Percentiles rank a stretch among this genome's conserved stretches.
Conservation (phyloP, 352 stramenopile genomes). For the Pythium periplocum region DNA sequence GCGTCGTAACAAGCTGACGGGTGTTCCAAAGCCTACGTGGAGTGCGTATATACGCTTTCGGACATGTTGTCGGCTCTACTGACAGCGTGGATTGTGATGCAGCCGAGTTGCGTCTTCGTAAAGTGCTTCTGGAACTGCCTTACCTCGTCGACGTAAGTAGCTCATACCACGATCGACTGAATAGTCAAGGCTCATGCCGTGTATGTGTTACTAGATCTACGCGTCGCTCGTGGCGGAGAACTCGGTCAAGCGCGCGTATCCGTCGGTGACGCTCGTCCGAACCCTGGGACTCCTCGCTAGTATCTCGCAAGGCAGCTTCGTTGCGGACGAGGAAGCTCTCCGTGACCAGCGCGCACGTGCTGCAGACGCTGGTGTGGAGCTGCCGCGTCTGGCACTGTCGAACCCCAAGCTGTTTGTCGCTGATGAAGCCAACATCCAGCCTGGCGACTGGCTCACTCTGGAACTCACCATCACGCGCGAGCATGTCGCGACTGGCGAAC, state of each 20-base stretch:
- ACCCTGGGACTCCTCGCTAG: conserved; percentile 60
- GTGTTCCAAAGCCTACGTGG: conserved; percentile 63
- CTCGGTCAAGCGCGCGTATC: conserved; percentile 64
- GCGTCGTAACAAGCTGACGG: conserved; percentile 57
- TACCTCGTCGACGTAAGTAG: conserved; percentile 61
- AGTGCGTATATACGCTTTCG: conserved; percentile 20
- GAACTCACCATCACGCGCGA: conserved; percentile 43
- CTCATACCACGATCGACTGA: background rate
- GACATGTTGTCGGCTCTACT: background rate
- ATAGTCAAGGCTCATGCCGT: background rate
- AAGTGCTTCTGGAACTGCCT: conserved; percentile 68
- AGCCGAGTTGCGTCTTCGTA: conserved; percentile 62
- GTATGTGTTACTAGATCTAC: conserved; percentile 32
- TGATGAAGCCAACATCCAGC: conserved; percentile 64
- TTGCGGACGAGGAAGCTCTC: conserved; percentile 52
- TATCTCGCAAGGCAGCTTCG: conserved; percentile 64
- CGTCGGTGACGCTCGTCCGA: conserved; percentile 42
- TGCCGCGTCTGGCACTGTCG: conserved; percentile 30
- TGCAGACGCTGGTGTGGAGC: conserved; percentile 12
- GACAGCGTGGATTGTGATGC: background rate
- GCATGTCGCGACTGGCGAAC: conserved; percentile 34
- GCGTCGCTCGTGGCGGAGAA: conserved; percentile 52
- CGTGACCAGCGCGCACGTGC: conserved; percentile 51
- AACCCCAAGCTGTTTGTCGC: conserved; percentile 44
- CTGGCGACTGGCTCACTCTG: conserved; percentile 76